phyloP scores from a whole-genome alignment of 768 basidiomycete species.

The Holtermanniella nyarrowii region DNA sequence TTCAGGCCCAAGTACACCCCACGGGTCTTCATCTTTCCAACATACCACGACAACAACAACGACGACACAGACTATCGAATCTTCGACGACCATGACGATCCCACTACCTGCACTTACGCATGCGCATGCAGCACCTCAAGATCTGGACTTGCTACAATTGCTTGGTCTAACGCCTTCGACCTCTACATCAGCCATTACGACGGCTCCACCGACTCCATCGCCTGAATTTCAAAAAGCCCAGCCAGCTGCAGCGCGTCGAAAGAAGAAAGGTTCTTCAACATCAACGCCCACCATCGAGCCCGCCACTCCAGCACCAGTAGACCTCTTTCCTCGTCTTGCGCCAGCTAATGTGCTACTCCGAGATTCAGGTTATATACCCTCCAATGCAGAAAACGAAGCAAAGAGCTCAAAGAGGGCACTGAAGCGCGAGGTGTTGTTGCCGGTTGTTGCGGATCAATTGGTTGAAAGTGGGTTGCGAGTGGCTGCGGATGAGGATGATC shows the following conservation, averaged over 20 bases:
- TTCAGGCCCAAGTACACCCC: not conserved
- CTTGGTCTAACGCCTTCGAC: not conserved
- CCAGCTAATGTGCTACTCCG: not conserved
- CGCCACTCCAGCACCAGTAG: not conserved
- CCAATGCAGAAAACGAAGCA: not conserved
- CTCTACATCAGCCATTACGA: too few species aligned
- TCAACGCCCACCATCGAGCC: not conserved
- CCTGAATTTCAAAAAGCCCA: too few species aligned
- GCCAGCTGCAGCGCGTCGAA: too few species aligned
- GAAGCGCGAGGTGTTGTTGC: not conserved
- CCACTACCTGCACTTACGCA: not conserved
- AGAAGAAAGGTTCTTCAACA: not conserved
- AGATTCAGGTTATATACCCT: not conserved
- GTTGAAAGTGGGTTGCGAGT: not conserved
- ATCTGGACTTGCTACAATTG: not conserved
- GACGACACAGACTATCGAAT: not conserved
- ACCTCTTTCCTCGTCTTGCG: constrained; percentile 3
- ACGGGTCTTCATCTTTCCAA: not conserved
- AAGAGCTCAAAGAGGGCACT: not conserved
- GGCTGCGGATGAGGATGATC: not conserved
- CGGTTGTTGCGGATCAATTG: not conserved
- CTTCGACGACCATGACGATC: not conserved
- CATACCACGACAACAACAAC: not conserved
- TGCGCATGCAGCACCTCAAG: not conserved
- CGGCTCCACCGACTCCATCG: too few species aligned